phyloP scores from a whole-genome alignment of 1,284 basidiomycete genomes.

The Microstroma glucosiphilum region DNA sequence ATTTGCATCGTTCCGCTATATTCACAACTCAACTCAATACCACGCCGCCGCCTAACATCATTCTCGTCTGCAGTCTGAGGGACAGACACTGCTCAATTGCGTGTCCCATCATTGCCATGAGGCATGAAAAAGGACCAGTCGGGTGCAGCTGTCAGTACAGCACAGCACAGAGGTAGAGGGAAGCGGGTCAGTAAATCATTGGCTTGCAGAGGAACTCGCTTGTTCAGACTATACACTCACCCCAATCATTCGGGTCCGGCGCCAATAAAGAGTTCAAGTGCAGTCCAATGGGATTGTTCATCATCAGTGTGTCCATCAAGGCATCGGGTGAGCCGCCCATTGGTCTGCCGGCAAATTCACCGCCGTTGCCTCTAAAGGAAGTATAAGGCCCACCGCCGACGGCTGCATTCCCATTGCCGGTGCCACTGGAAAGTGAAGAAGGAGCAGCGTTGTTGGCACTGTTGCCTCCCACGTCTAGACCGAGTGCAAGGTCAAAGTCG shows the following conservation, averaged over 20 bases:
- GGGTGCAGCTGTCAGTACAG: too few relatives aligned
- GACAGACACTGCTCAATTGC: too few relatives aligned
- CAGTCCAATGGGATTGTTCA: not conserved
- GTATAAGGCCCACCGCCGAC: not conserved
- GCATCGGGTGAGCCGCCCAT: not conserved
- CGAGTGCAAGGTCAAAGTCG: not conserved
- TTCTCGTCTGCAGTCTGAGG: too few relatives aligned
- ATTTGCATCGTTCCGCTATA: too few relatives aligned
- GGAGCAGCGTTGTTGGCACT: not conserved
- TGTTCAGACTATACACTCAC: not conserved
- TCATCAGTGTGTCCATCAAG: not conserved
- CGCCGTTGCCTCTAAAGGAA: not conserved
- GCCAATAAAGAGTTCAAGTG: not conserved
- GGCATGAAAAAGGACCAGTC: too few relatives aligned
- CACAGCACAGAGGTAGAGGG: too few relatives aligned
- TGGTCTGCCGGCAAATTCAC: not conserved
- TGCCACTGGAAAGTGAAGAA: not conserved
- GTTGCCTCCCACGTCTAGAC: not conserved
- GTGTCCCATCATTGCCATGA: too few relatives aligned
- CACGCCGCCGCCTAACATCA: too few relatives aligned
- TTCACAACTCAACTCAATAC: too few relatives aligned
- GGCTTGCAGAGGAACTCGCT: too few relatives aligned
- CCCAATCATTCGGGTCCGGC: not conserved
- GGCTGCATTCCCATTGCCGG: not conserved
- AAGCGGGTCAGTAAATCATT: too few relatives aligned